A percentile compares a stretch with the other conserved stretches of the same genome.
Conservation (phyloP, 2,329 filamentous ascomycete genomes). For the Fusarium decemcellulare region DNA sequence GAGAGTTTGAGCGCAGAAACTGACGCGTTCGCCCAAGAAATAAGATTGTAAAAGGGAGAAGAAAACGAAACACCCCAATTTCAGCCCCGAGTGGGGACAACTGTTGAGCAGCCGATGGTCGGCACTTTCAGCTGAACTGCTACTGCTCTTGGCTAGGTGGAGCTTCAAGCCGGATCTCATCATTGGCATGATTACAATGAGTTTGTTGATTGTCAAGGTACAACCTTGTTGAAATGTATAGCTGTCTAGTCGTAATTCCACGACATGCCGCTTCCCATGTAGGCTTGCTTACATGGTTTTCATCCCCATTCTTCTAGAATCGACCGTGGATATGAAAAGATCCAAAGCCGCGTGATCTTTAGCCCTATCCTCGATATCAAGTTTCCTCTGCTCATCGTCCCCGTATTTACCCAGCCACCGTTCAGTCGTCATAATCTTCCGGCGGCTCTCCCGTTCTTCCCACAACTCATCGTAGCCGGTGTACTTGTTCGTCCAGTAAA, state of each 20-base stretch:
- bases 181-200: not conserved
- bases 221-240: no score
- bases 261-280: not conserved
- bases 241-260: not conserved
- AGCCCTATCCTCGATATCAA: not conserved
- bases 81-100: conserved; percentile 3
- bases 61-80: not conserved
- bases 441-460: not conserved
- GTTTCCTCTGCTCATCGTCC: not conserved
- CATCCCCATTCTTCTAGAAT: not conserved
- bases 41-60: not conserved
- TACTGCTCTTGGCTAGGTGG: not conserved
- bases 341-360: not conserved
- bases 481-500: not conserved
- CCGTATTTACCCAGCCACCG: not conserved
- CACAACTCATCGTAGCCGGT: not conserved
- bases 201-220: not conserved
- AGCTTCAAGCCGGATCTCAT: not conserved
- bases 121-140: not conserved
- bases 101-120: not conserved
- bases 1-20: no score
- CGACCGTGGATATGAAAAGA: not conserved
- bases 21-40: no score
- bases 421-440: not conserved
- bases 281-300: not conserved